Conservation (phyloP, 306 rosid species). For the Betula pendula region DNA sequence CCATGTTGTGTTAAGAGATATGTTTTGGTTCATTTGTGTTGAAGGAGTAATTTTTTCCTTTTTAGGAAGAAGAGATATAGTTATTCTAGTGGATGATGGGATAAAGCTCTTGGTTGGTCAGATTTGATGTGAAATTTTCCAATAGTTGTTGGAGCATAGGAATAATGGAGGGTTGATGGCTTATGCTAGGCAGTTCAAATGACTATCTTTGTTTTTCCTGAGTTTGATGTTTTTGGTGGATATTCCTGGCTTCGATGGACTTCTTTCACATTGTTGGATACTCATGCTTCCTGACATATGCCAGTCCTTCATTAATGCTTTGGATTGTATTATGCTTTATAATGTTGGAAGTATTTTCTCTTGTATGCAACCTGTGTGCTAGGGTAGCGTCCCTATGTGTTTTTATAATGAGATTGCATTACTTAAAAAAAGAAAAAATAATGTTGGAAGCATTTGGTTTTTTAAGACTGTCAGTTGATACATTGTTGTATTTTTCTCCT, state of each 20-base stretch:
- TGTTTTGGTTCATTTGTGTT: constrained; percentile 3
- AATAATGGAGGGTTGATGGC: not conserved
- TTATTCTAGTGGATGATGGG: not conserved
- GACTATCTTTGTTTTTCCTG: not conserved
- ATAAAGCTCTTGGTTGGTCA: not conserved
- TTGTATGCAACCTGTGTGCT: too few relatives aligned
- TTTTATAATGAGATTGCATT: too few relatives aligned
- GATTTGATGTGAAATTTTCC: not conserved
- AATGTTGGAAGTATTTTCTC: too few relatives aligned
- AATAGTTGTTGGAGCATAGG: constrained; percentile 3
- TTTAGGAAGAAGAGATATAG: not conserved
- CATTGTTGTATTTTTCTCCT: constrained; percentile 21
- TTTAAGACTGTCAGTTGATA: constrained; percentile 28
- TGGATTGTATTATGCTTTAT: not conserved
- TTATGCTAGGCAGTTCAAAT: not conserved
- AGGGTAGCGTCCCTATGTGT: too few relatives aligned
- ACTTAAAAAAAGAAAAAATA: too few relatives aligned
- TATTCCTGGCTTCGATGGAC: not conserved
- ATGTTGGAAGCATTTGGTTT: constrained; percentile 16
- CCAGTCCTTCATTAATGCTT: not conserved
- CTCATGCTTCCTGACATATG: not conserved
- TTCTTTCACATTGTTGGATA: not conserved
- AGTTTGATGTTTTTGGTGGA: not conserved
- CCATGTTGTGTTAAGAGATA: not conserved
- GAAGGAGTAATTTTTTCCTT: not conserved